Evolutionary conservation across 176 grass and related monocot genomes (phyloP).

Genomic region (Pontederia paniculata): DNA sequence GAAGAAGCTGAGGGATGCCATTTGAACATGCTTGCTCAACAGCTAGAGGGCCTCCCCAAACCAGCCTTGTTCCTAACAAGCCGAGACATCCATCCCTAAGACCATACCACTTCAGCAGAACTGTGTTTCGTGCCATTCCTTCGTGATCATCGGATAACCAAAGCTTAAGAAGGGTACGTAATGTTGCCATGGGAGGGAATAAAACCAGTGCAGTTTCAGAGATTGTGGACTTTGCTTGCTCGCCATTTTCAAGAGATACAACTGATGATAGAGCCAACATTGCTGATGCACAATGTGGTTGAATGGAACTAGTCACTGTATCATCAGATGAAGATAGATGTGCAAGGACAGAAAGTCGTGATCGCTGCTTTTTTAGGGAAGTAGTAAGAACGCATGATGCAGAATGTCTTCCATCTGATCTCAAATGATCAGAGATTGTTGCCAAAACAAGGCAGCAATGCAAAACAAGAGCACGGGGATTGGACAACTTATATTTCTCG

Average conservation of each 20-base stretch:
- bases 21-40: no score
- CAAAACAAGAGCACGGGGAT: constrained; percentile 62
- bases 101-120: constrained; percentile 53
- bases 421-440: constrained; percentile 46
- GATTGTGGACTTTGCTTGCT: no score
- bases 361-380: constrained; percentile 53
- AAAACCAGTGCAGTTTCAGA: no score
- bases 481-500: constrained; percentile 77
- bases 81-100: no score
- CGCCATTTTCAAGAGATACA: no score
- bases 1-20: no score
- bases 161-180: no score
- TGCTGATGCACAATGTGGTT: constrained; percentile 67
- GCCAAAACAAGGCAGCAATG: constrained; percentile 62
- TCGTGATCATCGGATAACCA: constrained; percentile 74
- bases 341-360: constrained; percentile 58
- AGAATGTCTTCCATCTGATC: constrained; percentile 37
- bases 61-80: no score
- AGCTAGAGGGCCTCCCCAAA: no score
- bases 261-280: no score
- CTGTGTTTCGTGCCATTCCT: constrained; percentile 50
- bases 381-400: constrained; percentile 47
- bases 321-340: constrained; percentile 64
- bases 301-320: constrained; percentile 57
- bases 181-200: no score